phyloP scores from a whole-genome alignment of 345 rosid species.

The Cochlearia excelsa region DNA sequence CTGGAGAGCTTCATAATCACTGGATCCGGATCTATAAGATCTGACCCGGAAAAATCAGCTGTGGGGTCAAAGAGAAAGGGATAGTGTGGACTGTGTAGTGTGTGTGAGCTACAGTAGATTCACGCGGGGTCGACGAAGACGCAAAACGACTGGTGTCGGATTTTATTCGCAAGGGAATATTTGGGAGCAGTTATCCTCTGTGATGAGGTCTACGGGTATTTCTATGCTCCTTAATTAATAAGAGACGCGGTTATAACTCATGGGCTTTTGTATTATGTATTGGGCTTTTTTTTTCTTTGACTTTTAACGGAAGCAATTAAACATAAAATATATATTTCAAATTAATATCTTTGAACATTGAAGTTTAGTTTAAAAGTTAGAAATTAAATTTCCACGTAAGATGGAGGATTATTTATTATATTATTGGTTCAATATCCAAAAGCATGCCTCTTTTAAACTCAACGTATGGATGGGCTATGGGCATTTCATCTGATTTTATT shows the following conservation, averaged over 20 bases:
- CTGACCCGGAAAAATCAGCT: constrained; percentile 31
- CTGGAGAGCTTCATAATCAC: constrained; percentile 50
- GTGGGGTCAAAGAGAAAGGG: constrained; percentile 18
- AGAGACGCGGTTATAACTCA: not conserved
- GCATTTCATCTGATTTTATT: constrained; percentile 58
- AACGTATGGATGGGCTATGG: constrained; percentile 76
- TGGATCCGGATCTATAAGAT: constrained; percentile 32
- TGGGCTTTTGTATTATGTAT: constrained; percentile 23
- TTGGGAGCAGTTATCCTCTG: constrained; percentile 10
- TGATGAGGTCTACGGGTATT: constrained; percentile 7
- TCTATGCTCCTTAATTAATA: not conserved
- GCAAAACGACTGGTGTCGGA: constrained; percentile 25
- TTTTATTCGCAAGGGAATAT: constrained; percentile 29
- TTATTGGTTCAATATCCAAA: constrained; percentile 52
- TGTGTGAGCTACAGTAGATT: constrained; percentile 31
- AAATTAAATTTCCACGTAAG: constrained; percentile 1
- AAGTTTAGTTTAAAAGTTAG: not conserved
- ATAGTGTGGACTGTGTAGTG: constrained; percentile 33
- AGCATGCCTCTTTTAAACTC: constrained; percentile 65
- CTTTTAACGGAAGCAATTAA: too few relatives aligned
- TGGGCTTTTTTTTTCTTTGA: too few relatives aligned
- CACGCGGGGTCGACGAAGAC: constrained; percentile 35
- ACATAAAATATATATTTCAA: too few relatives aligned
- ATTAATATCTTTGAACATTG: too few relatives aligned
- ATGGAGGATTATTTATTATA: constrained; percentile 9